Percentiles rank a stretch among this genome's conserved stretches.
Evolutionary conservation across 2,329 filamentous ascomycete species (phyloP).

Genomic region (Fusarium acutatum): DNA sequence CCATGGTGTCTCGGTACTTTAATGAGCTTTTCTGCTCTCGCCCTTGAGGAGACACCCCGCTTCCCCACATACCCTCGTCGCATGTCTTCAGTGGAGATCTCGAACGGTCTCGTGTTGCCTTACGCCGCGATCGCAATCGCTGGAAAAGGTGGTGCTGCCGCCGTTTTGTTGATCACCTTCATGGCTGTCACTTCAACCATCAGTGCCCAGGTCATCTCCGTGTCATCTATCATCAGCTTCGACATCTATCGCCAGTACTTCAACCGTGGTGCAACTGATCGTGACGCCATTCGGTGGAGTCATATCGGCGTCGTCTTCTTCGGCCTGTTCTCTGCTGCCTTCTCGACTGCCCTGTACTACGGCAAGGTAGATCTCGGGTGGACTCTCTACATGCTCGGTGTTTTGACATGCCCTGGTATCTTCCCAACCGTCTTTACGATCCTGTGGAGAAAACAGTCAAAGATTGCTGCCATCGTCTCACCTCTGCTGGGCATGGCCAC

Average conservation of each 20-base stretch:
- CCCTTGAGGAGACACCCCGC: conserved; percentile 54
- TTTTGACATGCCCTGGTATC: conserved; percentile 62
- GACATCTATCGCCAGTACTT: conserved; percentile 63
- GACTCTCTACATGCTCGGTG: conserved; percentile 64
- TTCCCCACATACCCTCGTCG: conserved; percentile 65
- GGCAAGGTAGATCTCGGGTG: conserved; percentile 63
- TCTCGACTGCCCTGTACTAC: conserved; percentile 62
- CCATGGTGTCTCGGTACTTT: conserved; percentile 63
- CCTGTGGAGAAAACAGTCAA: conserved; percentile 60
- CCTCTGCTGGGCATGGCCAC: conserved; percentile 60
- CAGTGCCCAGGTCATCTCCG: conserved; percentile 61
- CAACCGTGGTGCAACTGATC: conserved; percentile 55
- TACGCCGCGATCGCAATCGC: conserved; percentile 75
- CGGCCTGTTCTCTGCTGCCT: conserved; percentile 58
- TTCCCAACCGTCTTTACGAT: conserved; percentile 63
- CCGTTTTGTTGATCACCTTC: conserved; percentile 74
- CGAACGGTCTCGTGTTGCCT: conserved; percentile 73
- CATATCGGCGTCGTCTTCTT: conserved; percentile 63
- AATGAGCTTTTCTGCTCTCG: conserved; percentile 58
- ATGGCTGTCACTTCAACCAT: conserved; percentile 76
- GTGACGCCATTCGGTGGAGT: conserved; percentile 59
- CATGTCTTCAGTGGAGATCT: conserved; percentile 69
- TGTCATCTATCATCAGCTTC: conserved; percentile 62
- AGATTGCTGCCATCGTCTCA: conserved; percentile 57
- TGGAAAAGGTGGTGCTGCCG: conserved; percentile 74